phyloP scores from a whole-genome alignment of 2,329 filamentous ascomycete genomes.

The Alternaria atra region DNA sequence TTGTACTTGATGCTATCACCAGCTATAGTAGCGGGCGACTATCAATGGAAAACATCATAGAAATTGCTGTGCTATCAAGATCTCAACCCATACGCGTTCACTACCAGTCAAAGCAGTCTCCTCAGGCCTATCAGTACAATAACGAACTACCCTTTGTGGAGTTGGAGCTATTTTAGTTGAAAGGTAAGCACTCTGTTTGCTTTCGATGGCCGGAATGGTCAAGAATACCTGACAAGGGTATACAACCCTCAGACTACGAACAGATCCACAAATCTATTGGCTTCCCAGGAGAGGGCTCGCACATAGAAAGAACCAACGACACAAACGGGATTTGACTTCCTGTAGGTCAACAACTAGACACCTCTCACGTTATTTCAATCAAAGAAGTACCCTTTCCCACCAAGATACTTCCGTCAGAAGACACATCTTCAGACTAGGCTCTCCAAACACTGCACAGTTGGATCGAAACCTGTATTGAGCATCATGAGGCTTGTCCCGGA shows the following conservation, averaged over 20 bases:
- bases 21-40: neutral
- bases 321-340: too few species aligned
- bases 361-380: too few species aligned
- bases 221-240: neutral
- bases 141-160: neutral
- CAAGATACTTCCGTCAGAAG: too few species aligned
- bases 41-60: neutral
- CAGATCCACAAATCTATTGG: rapidly evolving
- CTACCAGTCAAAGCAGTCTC: too few species aligned
- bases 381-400: too few species aligned
- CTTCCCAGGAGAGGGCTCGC: neutral
- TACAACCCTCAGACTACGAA: neutral
- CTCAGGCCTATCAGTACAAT: neutral
- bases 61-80: too few species aligned
- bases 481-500: neutral
- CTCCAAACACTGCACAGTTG: neutral
- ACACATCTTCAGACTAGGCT: neutral
- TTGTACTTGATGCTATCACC: neutral
- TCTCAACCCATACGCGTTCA: too few species aligned
- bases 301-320: too few species aligned
- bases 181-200: neutral
- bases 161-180: neutral
- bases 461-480: neutral
- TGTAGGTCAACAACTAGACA: neutral
- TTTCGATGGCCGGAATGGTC: neutral